These are phyloP conservation scores for Hylodesmum podocarpum DNA, from an alignment of 306 rosid species.

Conservation along the genomic window DNA sequence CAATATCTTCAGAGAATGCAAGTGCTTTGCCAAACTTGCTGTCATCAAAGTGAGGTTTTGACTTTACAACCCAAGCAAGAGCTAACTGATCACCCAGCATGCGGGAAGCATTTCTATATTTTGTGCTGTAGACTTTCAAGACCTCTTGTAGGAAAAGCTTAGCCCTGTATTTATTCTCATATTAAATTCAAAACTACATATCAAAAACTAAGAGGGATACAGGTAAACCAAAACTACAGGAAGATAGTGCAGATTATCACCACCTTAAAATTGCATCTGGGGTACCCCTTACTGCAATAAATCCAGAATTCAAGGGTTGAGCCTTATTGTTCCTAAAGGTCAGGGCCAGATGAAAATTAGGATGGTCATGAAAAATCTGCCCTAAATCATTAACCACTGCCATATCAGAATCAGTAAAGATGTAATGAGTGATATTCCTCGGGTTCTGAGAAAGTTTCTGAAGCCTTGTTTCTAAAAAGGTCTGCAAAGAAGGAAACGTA, in stretches of 20 bases:
- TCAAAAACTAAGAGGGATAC: background rate
- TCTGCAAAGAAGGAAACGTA: constrained; percentile 47
- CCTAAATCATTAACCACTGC: constrained; percentile 83
- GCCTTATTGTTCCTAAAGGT: constrained; percentile 91
- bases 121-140: constrained; percentile 59
- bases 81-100: constrained; percentile 99
- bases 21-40: constrained; percentile 55
- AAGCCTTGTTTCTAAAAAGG: constrained; percentile 65
- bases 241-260: constrained; percentile 36
- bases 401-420: constrained; percentile 91
- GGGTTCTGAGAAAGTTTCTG: constrained; percentile 50
- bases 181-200: constrained; percentile 11
- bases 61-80: constrained; percentile 88
- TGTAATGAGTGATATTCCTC: constrained; percentile 52
- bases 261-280: constrained; percentile 77
- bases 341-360: constrained; percentile 77
- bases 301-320: constrained; percentile 95
- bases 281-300: constrained; percentile 93
- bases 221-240: constrained; percentile 9
- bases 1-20: constrained; percentile 65
- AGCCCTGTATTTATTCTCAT: constrained; percentile 56
- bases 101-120: constrained; percentile 70
- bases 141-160: constrained; percentile 74
- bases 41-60: constrained; percentile 66
- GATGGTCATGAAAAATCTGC: constrained; percentile 57